Percentiles rank a stretch among this genome's conserved stretches.
Conservation (phyloP, 371 early-diverging fungal genomes). For the Rhizopus microsporus region DNA sequence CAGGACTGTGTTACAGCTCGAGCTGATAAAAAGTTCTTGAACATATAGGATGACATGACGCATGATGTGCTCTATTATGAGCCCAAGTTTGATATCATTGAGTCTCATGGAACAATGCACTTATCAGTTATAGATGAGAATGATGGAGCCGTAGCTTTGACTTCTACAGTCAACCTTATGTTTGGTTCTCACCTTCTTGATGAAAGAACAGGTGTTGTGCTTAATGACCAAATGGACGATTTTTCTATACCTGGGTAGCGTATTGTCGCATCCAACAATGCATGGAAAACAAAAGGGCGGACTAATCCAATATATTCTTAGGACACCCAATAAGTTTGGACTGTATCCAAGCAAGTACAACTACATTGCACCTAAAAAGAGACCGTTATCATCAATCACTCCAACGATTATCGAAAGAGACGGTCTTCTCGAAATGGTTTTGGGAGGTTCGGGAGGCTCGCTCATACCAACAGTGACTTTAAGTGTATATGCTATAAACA, state of each 20-base stretch:
- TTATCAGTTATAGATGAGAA: constrained; percentile 88
- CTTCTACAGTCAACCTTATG: constrained; percentile 93
- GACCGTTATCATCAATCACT: constrained; percentile 90
- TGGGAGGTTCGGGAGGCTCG: constrained; percentile 97
- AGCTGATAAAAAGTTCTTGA: background rate
- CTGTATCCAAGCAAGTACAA: constrained; percentile 84
- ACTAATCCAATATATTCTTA: constrained; percentile 6
- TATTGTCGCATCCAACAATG: background rate
- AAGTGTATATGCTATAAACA: constrained; percentile 47
- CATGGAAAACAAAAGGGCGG: background rate
- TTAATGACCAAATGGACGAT: constrained; percentile 99
- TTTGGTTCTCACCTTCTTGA: constrained; percentile 97
- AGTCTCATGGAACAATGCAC: constrained; percentile 97
- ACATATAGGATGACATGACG: constrained; percentile 35
- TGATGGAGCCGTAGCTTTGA: constrained; percentile 87
- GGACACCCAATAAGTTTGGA: constrained; percentile 80
- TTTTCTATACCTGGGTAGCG: constrained; percentile 86
- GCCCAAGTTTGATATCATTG: constrained; percentile 74
- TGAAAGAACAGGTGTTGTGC: constrained; percentile 90
- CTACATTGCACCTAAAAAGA: constrained; percentile 83
- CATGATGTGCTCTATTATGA: constrained; percentile 69
- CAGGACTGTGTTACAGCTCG: background rate
- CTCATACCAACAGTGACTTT: constrained; percentile 88
- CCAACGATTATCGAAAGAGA: constrained; percentile 86
- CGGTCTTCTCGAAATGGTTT: constrained; percentile 68